phyloP scores from a whole-genome alignment of 352 stramenopile species.

The Phytophthora kernoviae region DNA sequence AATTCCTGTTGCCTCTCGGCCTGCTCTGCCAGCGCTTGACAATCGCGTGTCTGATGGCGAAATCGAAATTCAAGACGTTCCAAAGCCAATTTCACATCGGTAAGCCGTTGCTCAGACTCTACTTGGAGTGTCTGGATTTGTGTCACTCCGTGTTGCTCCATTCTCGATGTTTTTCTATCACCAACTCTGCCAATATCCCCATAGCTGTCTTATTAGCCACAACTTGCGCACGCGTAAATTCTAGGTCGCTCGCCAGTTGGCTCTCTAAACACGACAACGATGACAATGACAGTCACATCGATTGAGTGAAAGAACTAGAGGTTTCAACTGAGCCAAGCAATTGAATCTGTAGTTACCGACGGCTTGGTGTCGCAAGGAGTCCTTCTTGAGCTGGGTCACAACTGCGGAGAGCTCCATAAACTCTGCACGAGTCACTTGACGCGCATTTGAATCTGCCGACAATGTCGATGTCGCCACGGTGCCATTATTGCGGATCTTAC shows the following conservation, averaged over 20 bases:
- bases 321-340: neutral
- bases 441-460: conserved; percentile 42
- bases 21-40: conserved; percentile 50
- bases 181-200: conserved; percentile 45
- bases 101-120: conserved; percentile 49
- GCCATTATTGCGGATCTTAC: conserved; percentile 13
- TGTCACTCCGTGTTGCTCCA: conserved; percentile 40
- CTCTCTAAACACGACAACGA: conserved; percentile 34
- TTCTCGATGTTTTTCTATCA: conserved; percentile 53
- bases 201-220: conserved; percentile 52
- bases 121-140: conserved; percentile 55
- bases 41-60: conserved; percentile 62
- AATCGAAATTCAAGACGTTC: conserved; percentile 76
- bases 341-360: conserved; percentile 28
- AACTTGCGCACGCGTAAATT: conserved; percentile 50
- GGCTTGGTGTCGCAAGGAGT: conserved; percentile 41
- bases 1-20: conserved; percentile 52
- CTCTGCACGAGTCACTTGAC: conserved; percentile 55
- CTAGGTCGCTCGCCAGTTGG: conserved; percentile 52
- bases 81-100: conserved; percentile 48
- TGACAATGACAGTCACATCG: neutral
- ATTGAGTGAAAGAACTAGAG: neutral
- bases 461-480: conserved; percentile 25
- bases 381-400: conserved; percentile 56
- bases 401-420: conserved; percentile 60